Conservation (phyloP, 805 yeast genomes). For the Starmerella bombicola region DNA sequence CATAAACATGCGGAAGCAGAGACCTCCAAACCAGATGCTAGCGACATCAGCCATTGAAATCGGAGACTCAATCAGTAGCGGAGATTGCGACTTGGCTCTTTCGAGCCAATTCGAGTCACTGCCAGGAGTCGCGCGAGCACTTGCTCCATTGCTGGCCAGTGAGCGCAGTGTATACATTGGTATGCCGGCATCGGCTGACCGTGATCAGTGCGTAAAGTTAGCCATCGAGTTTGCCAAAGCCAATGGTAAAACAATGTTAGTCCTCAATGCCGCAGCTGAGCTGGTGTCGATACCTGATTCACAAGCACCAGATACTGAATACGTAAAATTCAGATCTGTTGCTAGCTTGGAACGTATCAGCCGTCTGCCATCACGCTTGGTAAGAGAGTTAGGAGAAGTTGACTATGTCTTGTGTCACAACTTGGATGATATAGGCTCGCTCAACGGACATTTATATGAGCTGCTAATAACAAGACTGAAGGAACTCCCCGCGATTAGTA, state of each 20-base stretch:
- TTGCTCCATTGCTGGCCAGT: slow-evolving; percentile 6
- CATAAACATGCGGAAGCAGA: slow-evolving; percentile 39
- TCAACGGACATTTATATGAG: slow-evolving; percentile 55
- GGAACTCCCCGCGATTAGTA: slow-evolving; percentile 2
- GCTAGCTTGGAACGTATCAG: slow-evolving; percentile 1
- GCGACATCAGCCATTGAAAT: background rate
- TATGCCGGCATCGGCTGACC: slow-evolving; percentile 17
- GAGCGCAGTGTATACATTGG: slow-evolving; percentile 45
- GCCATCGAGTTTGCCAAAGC: background rate
- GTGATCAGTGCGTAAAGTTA: background rate
- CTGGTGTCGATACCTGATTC: background rate
- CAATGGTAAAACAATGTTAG: background rate
- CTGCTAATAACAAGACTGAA: slow-evolving; percentile 45
- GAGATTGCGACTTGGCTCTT: background rate
- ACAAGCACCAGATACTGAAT: background rate
- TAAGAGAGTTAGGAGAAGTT: slow-evolving; percentile 40
- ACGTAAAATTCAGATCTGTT: background rate
- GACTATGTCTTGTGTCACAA: slow-evolving; percentile 65
- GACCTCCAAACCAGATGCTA: slow-evolving; percentile 36
- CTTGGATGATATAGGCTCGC: slow-evolving; percentile 52
- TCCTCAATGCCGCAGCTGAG: background rate
- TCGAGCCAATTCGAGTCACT: background rate
- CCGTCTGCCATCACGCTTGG: background rate
- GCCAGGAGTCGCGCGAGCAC: background rate
- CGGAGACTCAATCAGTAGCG: background rate